Conservation (phyloP, 352 stramenopile genomes). For the Albugo laibachii region DNA sequence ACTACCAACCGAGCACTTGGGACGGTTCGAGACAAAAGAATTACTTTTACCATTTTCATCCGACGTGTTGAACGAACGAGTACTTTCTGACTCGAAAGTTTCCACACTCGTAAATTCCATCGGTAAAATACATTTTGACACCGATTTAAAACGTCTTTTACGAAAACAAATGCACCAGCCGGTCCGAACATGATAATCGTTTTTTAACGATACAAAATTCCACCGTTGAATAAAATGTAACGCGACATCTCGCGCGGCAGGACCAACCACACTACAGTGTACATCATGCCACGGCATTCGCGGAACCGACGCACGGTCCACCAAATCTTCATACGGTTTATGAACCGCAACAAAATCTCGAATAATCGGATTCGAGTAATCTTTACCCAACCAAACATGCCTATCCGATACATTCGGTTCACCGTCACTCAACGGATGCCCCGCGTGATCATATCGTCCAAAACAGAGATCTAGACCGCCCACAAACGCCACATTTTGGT, state of each 20-base stretch:
- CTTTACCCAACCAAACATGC: constrained; percentile 4
- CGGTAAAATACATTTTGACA: constrained; percentile 63
- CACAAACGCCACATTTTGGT: constrained; percentile 11
- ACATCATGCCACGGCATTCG: constrained; percentile 12
- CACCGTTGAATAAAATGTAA: constrained; percentile 12
- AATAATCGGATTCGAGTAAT: constrained; percentile 10
- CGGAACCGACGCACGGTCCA: constrained; percentile 6
- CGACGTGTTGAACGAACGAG: background rate
- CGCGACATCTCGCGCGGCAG: constrained; percentile 5
- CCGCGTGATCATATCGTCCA: constrained; percentile 5
- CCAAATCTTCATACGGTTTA: constrained; percentile 2
- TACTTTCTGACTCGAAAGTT: constrained; percentile 3
- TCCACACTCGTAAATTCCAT: constrained; percentile 32
- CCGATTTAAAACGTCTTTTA: constrained; percentile 57
- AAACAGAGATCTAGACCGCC: constrained; percentile 12
- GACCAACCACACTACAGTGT: constrained; percentile 8
- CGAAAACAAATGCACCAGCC: constrained; percentile 77
- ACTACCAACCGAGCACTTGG: background rate
- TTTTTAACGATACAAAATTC: constrained; percentile 44
- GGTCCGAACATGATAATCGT: constrained; percentile 67
- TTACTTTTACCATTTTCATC: background rate
- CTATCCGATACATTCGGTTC: background rate
- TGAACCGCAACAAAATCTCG: constrained; percentile 12
- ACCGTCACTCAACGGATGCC: constrained; percentile 3
- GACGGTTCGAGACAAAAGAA: background rate